A percentile compares a stretch with the other conserved stretches of the same genome.
Conservation (phyloP, 768 basidiomycete genomes). For the Obba rivulosa region DNA sequence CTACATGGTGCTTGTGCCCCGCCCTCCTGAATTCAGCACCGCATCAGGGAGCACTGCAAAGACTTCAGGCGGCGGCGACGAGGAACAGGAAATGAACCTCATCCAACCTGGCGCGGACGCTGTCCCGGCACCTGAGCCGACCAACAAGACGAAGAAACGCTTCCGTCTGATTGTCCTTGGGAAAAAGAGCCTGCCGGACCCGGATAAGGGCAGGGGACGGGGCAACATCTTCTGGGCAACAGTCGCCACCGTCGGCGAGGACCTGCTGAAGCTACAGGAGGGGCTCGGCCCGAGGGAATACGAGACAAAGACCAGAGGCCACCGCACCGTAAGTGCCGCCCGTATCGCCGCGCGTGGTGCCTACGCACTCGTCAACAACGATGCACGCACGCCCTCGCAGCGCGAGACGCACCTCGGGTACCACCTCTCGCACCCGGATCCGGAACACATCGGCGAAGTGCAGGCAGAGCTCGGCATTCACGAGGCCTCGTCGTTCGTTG, state of each 20-base stretch:
- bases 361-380: slow-evolving; percentile 53
- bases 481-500: slow-evolving; percentile 45
- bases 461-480: slow-evolving; percentile 52
- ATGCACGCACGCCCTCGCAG: slow-evolving; percentile 37
- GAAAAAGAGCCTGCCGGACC: slow-evolving; percentile 54
- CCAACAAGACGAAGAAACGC: slow-evolving; percentile 32
- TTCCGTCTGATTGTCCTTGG: slow-evolving; percentile 51
- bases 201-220: slow-evolving; percentile 31
- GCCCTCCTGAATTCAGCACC: slow-evolving; percentile 39
- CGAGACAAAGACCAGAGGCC: slow-evolving; percentile 59
- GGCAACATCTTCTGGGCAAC: slow-evolving; percentile 50
- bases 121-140: slow-evolving; percentile 35
- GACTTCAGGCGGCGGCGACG: slow-evolving; percentile 19
- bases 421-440: slow-evolving; percentile 46
- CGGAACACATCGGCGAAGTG: slow-evolving; percentile 42
- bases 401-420: slow-evolving; percentile 54
- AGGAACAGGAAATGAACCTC: slow-evolving; percentile 36
- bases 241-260: slow-evolving; percentile 45
- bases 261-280: slow-evolving; percentile 41
- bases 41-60: slow-evolving; percentile 5
- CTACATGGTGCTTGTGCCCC: slow-evolving; percentile 56
- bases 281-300: slow-evolving; percentile 47
- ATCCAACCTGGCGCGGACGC: slow-evolving; percentile 43
- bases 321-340: slow-evolving; percentile 32
- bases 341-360: slow-evolving; percentile 54